These are phyloP conservation scores for Fusarium albidum DNA, from an alignment of 2,329 filamentous ascomycete species.

Conservation along the genomic window DNA sequence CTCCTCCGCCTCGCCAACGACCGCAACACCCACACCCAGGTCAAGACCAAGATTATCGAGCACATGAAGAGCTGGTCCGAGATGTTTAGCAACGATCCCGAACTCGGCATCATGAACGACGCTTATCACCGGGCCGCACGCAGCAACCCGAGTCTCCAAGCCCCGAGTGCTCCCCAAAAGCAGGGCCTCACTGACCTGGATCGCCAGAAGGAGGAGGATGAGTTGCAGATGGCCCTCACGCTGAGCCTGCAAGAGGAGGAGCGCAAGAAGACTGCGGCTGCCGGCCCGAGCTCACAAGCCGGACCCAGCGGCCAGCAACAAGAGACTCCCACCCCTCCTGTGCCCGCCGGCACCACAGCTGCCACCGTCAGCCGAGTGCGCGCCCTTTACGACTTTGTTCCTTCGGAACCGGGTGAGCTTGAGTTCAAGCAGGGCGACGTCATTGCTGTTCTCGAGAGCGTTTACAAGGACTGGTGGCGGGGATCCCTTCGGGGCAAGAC, in stretches of 20 bases:
- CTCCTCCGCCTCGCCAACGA: slow-evolving; percentile 90
- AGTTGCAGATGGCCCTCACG: slow-evolving; percentile 94
- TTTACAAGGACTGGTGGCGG: slow-evolving; percentile 99
- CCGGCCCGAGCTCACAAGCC: slow-evolving; percentile 42
- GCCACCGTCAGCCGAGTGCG: slow-evolving; percentile 95
- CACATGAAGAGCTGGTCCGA: slow-evolving; percentile 96
- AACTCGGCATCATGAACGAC: slow-evolving; percentile 97
- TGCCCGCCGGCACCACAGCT: slow-evolving; percentile 86
- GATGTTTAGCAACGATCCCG: slow-evolving; percentile 89
- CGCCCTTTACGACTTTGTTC: slow-evolving; percentile 92
- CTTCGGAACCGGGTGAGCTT: slow-evolving; percentile 91
- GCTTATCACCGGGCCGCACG: slow-evolving; percentile 88
- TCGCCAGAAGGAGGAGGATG: slow-evolving; percentile 94
- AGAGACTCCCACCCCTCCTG: slow-evolving; percentile 58
- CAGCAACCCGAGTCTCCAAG: slow-evolving; percentile 85
- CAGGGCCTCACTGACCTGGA: slow-evolving; percentile 89
- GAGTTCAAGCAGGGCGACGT: slow-evolving; percentile 97
- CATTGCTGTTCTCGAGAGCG: slow-evolving; percentile 95
- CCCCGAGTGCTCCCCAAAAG: slow-evolving; percentile 93
- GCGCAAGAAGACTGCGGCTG: slow-evolving; percentile 60
- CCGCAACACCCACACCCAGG: slow-evolving; percentile 93
- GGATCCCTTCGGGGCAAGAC: slow-evolving; percentile 93
- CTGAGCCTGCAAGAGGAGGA: slow-evolving; percentile 91
- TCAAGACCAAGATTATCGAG: slow-evolving; percentile 96
- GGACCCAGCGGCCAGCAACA: slow-evolving; percentile 51